Base-by-base conservation (phyloP, 768 basidiomycete species). In the Cystobasidium ongulense region DNA sequence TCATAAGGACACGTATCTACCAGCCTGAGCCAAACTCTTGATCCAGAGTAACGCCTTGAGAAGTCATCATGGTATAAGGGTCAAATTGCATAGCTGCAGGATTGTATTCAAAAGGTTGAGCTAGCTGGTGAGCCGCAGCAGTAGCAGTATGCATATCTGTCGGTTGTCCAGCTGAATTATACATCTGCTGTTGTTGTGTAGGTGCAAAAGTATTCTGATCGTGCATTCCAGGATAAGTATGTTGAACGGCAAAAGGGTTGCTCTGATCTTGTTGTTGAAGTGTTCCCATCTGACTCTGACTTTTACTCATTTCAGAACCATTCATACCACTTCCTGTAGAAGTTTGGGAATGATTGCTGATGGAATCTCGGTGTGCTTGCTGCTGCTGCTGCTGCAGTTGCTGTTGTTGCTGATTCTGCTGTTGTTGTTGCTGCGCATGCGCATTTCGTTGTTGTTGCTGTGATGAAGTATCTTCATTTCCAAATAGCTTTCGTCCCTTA, bases 401-500 rank as follows among this genome's bases (percentile, higher is more conserved):
- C 43, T 52, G 38, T 50, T 17, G 17, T 15, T 35, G 17, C 41
- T 15, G 5, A 64, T 64, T 33, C 36, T 64, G 35, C 33, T 33
- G 63, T 38, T 18, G 31, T 25, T 35, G 46, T 36, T 68, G 46
- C 15, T 11, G 53, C 13, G 18, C 33, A 27, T 33, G 25, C 33
- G 8, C 7, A 23, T 8, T 23, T 23, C 36, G 18, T 27, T 50
- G 21, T 62, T 21, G 21, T 27, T 15, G 29, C 70, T 27, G 35
- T 35, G 11, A 66, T 68, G 11, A 62, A 59, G 41, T 57, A 23
- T 46, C 76, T 38, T 67, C 43, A 17, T n/a, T 33, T 11, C 33
- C 53, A 59, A 78, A 78, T 29, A 78, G 61, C 66, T 74, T 11
- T 0, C 78, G 64, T 4, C 78, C 78, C 35, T 78, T 78, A 11